A percentile compares a stretch with the other conserved stretches of the same genome.
Evolutionary conservation across 2,329 filamentous ascomycete genomes (phyloP).

Genomic region (Tolypocladium inflatum): DNA sequence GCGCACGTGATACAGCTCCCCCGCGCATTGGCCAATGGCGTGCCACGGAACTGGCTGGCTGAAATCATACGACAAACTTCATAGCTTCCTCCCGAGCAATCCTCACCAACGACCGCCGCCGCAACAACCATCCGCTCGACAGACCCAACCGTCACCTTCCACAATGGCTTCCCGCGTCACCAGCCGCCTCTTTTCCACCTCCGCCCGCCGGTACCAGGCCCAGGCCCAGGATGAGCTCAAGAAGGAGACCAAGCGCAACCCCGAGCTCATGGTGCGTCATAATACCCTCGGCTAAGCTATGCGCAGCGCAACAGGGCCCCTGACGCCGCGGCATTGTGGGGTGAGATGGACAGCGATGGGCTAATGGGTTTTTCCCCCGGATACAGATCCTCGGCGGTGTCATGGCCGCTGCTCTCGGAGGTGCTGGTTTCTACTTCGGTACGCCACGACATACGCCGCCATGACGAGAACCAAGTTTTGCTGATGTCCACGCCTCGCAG

Average conservation of each 20-base stretch:
- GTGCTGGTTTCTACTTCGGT: constrained; percentile 77
- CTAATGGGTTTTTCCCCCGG: neutral
- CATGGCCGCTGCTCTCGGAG: constrained; percentile 80
- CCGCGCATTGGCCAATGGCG: neutral
- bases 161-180: constrained; percentile 49
- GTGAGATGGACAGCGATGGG: neutral
- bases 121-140: neutral
- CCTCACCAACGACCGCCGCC: constrained; percentile 9
- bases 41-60: neutral
- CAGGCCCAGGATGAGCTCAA: constrained; percentile 38
- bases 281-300: constrained; percentile 15
- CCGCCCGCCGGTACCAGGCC: constrained; percentile 39
- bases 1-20: neutral
- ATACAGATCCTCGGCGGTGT: constrained; percentile 76
- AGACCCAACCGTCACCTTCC: constrained; percentile 9
- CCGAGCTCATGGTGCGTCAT: constrained; percentile 35
- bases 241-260: constrained; percentile 48
- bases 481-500: constrained; percentile 26
- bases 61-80: constrained; percentile 1
- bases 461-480: neutral
- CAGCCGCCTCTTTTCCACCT: constrained; percentile 46
- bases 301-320: neutral
- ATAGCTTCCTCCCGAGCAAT: neutral
- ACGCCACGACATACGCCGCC: no score
- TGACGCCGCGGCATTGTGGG: neutral